Evolutionary conservation across 2,329 filamentous ascomycete species (phyloP).

Genomic region (Fusarium continuum): DNA sequence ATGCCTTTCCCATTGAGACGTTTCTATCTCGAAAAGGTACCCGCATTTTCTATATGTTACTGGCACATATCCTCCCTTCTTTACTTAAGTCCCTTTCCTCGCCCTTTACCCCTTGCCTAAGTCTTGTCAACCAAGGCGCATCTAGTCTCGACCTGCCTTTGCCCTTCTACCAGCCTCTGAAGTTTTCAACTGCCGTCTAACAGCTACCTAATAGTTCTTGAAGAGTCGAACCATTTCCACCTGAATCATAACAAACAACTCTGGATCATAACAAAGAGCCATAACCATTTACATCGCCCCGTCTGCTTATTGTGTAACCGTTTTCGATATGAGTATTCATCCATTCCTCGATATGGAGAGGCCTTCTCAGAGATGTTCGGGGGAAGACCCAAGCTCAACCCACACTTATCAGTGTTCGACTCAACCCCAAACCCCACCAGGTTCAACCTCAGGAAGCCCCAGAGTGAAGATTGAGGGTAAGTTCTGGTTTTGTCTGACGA

Average conservation of each 20-base stretch:
- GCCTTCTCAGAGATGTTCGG: slow-evolving; percentile 3
- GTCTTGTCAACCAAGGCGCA: slow-evolving; percentile 19
- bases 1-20: slow-evolving; percentile 41
- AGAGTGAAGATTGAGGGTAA: slow-evolving; percentile 48
- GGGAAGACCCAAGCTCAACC: neutral
- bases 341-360: slow-evolving; percentile 34
- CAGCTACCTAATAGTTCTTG: slow-evolving; percentile 34
- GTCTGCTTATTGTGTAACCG: slow-evolving; percentile 11
- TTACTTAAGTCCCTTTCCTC: slow-evolving; percentile 38
- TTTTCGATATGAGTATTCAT: slow-evolving; percentile 34
- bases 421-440: slow-evolving; percentile 40
- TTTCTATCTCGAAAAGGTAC: slow-evolving; percentile 31
- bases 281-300: slow-evolving; percentile 16
- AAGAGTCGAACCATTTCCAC: slow-evolving; percentile 34
- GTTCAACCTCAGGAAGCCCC: slow-evolving; percentile 49
- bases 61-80: slow-evolving; percentile 38
- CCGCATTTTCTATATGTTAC: slow-evolving; percentile 34
- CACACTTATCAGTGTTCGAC: slow-evolving; percentile 8
- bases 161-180: slow-evolving; percentile 26
- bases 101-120: slow-evolving; percentile 35
- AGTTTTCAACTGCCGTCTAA: slow-evolving; percentile 10
- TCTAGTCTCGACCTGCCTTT: slow-evolving; percentile 15
- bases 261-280: slow-evolving; percentile 40
- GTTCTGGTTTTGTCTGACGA: neutral
- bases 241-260: slow-evolving; percentile 44